Base-by-base conservation (phyloP, 257 asterid species). In the Solanum piurae region DNA sequence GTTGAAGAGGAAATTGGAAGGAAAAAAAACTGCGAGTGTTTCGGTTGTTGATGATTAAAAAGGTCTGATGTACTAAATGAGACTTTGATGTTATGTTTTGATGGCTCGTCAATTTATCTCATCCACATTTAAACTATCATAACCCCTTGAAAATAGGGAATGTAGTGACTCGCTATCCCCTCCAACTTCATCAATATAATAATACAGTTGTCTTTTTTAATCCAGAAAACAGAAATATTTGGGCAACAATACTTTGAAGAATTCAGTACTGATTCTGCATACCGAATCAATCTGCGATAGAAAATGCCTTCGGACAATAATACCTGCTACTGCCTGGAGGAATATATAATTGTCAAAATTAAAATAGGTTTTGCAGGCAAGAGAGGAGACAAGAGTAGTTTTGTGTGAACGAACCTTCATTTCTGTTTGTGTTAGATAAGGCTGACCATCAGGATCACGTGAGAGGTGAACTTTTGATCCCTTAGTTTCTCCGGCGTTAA, bases 391-490 rank as follows among this genome's bases (percentile, higher is more conserved):
- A 46, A 46, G 55, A 6, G 18, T 52, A 52, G 20, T 77, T 40
- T n/a, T n/a, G 84, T 40, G 37, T 20, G 34, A 88, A 77, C 36
- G 34, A 69, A 97, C 99, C 98, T 93, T 94, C 98, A 97, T 95
- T 94, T 97, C 99, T 12, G 96, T 95, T 87, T 95, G 98, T 58
- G 99, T 97, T 87, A 97, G 89, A 90, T 91, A 97, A 87, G 96
- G 95, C 60, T 95, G 98, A 36, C 99, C 99, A 69, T 97, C 99
- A 25, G 96, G 96, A 93, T 97, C 99, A 58, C 99, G 99, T 20
- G 99, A 93, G 83, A 97, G 95, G 91, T 95, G 98, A 89, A 95
- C 94, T 89, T 93, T 95, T 66, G 95, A 93, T 68, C 96, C 99
- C 89, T 68, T 90, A 33, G 95, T 91, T 92, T 95, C 98, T 86